A percentile compares a stretch with the other conserved stretches of the same genome.
Evolutionary conservation across 1,139 yeast genomes (phyloP).

Genomic region (Pneumocystis murina): DNA sequence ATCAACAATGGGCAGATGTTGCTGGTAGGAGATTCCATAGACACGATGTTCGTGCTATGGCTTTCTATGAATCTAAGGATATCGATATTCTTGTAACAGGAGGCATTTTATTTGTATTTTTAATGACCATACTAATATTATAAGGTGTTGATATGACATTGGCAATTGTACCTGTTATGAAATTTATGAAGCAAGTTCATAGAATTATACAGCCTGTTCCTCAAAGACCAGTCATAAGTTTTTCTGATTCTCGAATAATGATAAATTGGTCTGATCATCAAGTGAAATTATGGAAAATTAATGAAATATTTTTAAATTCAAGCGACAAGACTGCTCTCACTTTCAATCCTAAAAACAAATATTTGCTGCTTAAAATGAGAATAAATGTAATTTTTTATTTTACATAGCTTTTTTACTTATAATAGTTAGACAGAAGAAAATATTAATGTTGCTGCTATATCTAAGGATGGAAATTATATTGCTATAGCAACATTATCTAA

Average conservation of each 20-base stretch:
- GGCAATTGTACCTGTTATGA: constrained; percentile 51
- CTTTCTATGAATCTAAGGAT: constrained; percentile 41
- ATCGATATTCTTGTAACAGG: constrained; percentile 21
- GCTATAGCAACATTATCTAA: constrained; percentile 44
- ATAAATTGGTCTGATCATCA: constrained; percentile 72
- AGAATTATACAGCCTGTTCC: constrained; percentile 51
- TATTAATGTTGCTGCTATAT: constrained; percentile 50
- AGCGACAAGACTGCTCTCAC: constrained; percentile 11
- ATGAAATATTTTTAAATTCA: constrained; percentile 14
- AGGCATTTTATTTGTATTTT: constrained; percentile 28
- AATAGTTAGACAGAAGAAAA: constrained; percentile 60
- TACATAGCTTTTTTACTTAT: constrained; percentile 32
- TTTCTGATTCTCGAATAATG: constrained; percentile 39
- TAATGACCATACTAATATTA: constrained; percentile 29
- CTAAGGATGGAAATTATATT: constrained; percentile 44
- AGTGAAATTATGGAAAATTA: constrained; percentile 64
- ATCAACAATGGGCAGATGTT: constrained; percentile 63
- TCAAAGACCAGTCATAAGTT: constrained; percentile 42
- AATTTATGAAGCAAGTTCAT: constrained; percentile 62
- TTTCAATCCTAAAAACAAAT: constrained; percentile 2
- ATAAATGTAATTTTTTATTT: constrained; percentile 7
- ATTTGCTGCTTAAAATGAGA: constrained; percentile 19
- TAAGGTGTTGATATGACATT: constrained; percentile 52
- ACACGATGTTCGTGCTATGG: constrained; percentile 75
- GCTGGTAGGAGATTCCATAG: constrained; percentile 71